phyloP scores from a whole-genome alignment of 1,139 yeast species.

The Yamadazyma sp. region DNA sequence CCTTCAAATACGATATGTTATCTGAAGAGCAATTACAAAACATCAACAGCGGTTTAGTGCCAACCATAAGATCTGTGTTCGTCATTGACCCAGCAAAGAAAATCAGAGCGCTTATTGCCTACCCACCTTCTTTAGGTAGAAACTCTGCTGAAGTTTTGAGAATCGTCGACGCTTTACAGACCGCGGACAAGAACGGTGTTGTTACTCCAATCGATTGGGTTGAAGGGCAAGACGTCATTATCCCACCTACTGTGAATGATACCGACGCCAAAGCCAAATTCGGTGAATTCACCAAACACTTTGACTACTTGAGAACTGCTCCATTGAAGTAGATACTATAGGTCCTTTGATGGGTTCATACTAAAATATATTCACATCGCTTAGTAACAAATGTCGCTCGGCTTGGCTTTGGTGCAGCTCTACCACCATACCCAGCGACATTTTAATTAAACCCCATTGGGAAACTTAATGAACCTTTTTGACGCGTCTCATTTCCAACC shows the following conservation, averaged over 20 bases:
- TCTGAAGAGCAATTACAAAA: conserved; percentile 52
- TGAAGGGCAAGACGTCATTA: conserved; percentile 83
- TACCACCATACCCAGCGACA: neutral
- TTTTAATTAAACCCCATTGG: conserved; percentile 14
- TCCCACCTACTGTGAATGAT: conserved; percentile 70
- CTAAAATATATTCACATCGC: neutral
- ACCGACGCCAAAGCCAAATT: conserved; percentile 77
- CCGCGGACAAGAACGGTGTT: conserved; percentile 67
- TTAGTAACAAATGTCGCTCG: neutral
- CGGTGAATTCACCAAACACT: conserved; percentile 76
- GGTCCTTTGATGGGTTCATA: neutral
- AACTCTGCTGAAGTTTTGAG: conserved; percentile 86
- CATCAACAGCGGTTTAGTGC: conserved; percentile 62
- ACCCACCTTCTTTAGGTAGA: conserved; percentile 87
- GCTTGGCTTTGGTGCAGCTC: neutral
- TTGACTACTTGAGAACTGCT: conserved; percentile 78
- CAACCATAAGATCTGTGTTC: conserved; percentile 78
- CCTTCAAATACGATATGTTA: conserved; percentile 73
- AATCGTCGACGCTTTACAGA: conserved; percentile 77
- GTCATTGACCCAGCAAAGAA: conserved; percentile 79
- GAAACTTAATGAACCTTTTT: conserved; percentile 19
- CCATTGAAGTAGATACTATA: conserved; percentile 12
- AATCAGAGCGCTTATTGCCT: conserved; percentile 68
- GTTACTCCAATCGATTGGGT: conserved; percentile 88
- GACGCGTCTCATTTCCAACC: conserved; percentile 21